These are phyloP conservation scores for Tylopilus plumbeoviolaceoides DNA, from an alignment of 768 basidiomycete genomes.

Conservation along the genomic window DNA sequence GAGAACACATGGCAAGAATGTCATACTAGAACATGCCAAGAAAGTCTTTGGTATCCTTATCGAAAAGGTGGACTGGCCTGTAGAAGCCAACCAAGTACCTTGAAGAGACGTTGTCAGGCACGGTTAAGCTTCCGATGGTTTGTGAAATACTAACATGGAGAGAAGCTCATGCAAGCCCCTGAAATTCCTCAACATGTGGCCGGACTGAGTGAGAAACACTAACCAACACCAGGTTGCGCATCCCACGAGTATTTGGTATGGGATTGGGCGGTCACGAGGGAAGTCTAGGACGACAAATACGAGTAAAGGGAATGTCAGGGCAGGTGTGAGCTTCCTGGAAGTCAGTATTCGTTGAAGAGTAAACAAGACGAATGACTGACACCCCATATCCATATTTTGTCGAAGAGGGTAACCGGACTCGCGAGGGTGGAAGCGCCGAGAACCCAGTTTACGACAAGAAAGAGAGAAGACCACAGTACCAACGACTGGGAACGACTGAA, in stretches of 20 bases:
- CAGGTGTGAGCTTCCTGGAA: constrained; percentile 46
- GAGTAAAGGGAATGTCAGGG: constrained; percentile 58
- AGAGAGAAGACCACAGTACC: constrained; percentile 59
- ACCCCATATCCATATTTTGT: constrained; percentile 61
- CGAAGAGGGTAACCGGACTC: constrained; percentile 40
- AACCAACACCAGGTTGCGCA: constrained; percentile 65
- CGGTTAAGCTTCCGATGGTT: too few relatives aligned
- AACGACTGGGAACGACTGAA: constrained; percentile 36
- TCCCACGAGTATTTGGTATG: constrained; percentile 61
- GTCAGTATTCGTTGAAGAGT: background rate
- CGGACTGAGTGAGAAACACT: constrained; percentile 12
- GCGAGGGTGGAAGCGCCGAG: constrained; percentile 53
- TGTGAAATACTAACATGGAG: constrained; percentile 32
- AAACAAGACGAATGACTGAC: constrained; percentile 25
- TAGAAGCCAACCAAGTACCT: constrained; percentile 31
- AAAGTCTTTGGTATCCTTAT: constrained; percentile 43
- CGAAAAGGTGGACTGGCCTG: constrained; percentile 28
- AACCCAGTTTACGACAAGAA: constrained; percentile 68
- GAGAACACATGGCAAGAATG: background rate
- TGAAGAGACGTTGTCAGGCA: too few relatives aligned
- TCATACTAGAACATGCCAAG: constrained; percentile 29
- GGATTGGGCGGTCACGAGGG: constrained; percentile 53
- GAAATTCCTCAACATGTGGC: constrained; percentile 1
- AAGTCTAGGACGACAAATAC: constrained; percentile 68
- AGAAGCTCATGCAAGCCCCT: constrained; percentile 62